Evolutionary conservation across 1,139 yeast species (phyloP), one percentile per base, ranked within the genome.

Genomic region (Kurtzmaniella quercitrusa): DNA sequence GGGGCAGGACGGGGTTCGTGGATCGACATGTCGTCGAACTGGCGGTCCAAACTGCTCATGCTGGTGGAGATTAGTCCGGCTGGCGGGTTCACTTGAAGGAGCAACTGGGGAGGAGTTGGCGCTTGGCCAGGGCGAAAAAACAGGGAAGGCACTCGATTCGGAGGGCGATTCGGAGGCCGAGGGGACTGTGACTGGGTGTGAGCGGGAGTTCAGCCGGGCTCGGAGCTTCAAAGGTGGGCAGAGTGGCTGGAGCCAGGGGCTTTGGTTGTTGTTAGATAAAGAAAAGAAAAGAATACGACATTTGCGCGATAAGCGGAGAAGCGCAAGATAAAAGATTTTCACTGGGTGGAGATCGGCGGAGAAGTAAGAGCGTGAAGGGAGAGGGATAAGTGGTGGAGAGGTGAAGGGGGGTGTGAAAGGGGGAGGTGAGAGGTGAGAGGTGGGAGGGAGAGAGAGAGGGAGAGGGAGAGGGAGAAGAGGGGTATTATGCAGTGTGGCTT

Each of bases 31-130:
- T 37, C 34, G 27, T 44, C 46, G 17, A 44, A 41, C 29, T 34
- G 41, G 15, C 27, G 38, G 24, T 41, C 39, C 14, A 44, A 45
- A 24, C 39, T 41, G 16, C 42, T 33, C 46, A 44, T 44, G n/a
- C 10, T 31, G 12, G 14, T 4, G 10, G 31, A n/a, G 4, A 4
- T 27, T 10, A 11, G 6, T 27, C 31, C 31, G 31, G 10, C 5
- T 6, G 5, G 14, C n/a, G 10, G 12, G 31, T 27, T 11, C 12
- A 7, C 10, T 27, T 27, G 6, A 27, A 10, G 31, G 14, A 27
- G 31, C 31, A 27, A 27, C 31, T 11, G 14, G 31, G 14, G 31
- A 27, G 31, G 31, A n/a, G 14, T 27, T 5, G 12, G 31, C 31
- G 31, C 31, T 27, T 21, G 23, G 23, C 23, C 8, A 21, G 23